Base-by-base conservation (phyloP, 805 yeast species). In the Lachancea dasiensis region DNA sequence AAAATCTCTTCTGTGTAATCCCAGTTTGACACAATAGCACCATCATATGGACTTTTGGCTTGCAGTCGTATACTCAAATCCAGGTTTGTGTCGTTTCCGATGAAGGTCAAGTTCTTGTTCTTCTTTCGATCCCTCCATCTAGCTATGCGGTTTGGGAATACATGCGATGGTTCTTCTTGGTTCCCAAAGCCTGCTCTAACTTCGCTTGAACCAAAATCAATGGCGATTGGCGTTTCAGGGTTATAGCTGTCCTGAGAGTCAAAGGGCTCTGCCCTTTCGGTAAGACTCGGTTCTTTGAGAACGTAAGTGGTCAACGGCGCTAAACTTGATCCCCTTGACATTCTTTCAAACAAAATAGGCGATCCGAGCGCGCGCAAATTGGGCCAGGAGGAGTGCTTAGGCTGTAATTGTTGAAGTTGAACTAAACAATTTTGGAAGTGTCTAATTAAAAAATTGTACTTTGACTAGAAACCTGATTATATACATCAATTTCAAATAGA, bases 1-100 rank as follows among this genome's bases (percentile, higher is more conserved):
- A 92, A 56, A 36, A 90, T 73, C 41, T 70, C 73, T 56, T 92
- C 98, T 2, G 81, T 72, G 41, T 80, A 74, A 40, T 92, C 97
- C 97, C 97, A 94, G 58, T 89, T 94, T 18, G 94, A 80, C 24
- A 92, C 68, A 48, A 86, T 65, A 4, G 85, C 74, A 0, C 95
- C 95, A 58, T 92, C 98, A 54, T 74, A 90, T 0, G 97, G 95
- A 4, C 85, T 68, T 50, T 75, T 79, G 23, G 85, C 73, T 38
- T 80, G 79, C 13, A 84, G 69, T 45, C 79, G 73, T 31, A 83
- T 72, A 2, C 81, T 63, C 6, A 79, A 72, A 50, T 89, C 97
- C 21, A 83, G 54, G 52, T 69, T 76, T 14, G 79, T 75, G 57
- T 90, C 97, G 50, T 82, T 76, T 2, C 99, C 99, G 3, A 86